Percentiles rank a stretch among this genome's conserved stretches.
These are phyloP conservation scores for Blepharisma stoltei DNA, from an alignment of 73 alveolate species.

Conservation along the genomic window DNA sequence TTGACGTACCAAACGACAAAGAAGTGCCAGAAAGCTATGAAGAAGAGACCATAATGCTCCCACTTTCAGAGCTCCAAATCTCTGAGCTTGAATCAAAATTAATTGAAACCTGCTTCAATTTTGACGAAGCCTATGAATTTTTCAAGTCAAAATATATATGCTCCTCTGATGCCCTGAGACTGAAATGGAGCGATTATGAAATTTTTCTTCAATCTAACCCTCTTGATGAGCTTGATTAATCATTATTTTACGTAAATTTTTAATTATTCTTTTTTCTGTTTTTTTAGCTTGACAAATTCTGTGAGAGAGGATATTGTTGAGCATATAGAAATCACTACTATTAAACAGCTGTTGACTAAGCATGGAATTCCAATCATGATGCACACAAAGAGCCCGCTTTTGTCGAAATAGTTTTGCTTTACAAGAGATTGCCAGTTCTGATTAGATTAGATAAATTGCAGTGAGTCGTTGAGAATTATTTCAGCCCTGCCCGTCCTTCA, in stretches of 20 bases:
- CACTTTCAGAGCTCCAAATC: not conserved
- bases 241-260: not conserved
- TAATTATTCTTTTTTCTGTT: not conserved
- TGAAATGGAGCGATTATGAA: not conserved
- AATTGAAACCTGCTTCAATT: not conserved
- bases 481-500: too few relatives aligned
- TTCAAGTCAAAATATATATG: not conserved
- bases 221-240: too few relatives aligned
- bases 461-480: too few relatives aligned
- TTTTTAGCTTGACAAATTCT: not conserved
- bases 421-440: not conserved
- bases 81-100: not conserved
- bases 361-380: slow-evolving; percentile 24
- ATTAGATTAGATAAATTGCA: too few relatives aligned
- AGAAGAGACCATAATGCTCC: not conserved
- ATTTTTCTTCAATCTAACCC: not conserved
- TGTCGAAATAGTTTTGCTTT: slow-evolving; percentile 17
- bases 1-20: not conserved
- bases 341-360: not conserved
- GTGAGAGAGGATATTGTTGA: not conserved
- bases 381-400: slow-evolving; percentile 2
- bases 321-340: not conserved
- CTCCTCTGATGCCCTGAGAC: not conserved
- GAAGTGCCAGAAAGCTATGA: not conserved
- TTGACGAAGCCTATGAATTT: slow-evolving; percentile 1